phyloP scores from a whole-genome alignment of 192 early-diverging fungal genomes.

The Mycoemilia scoparia region DNA sequence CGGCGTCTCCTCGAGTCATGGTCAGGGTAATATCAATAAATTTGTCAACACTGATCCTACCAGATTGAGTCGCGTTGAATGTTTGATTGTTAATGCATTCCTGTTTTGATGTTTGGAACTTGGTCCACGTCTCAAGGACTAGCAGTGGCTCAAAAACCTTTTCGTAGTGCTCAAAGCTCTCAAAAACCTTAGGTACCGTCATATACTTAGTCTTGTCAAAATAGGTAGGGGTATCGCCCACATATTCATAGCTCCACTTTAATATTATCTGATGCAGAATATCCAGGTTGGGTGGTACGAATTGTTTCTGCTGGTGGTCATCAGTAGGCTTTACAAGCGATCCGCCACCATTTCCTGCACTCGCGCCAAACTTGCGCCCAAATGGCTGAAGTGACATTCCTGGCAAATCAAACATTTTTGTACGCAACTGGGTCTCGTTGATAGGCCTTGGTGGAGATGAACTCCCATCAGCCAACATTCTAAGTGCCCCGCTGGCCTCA shows the following conservation, averaged over 20 bases:
- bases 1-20: constrained; percentile 18
- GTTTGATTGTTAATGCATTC: constrained; percentile 18
- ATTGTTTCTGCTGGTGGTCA: constrained; percentile 22
- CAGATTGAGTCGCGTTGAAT: constrained; percentile 21
- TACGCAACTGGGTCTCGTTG: constrained; percentile 1
- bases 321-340: constrained; percentile 1
- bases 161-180: constrained; percentile 36
- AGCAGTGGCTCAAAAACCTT: constrained; percentile 62
- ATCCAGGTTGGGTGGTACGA: constrained; percentile 33
- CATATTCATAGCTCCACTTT: constrained; percentile 34
- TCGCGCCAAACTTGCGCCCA: constrained; percentile 5
- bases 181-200: constrained; percentile 41
- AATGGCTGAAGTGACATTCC: background rate
- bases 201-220: constrained; percentile 6
- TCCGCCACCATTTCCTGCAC: constrained; percentile 6
- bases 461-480: too few species aligned
- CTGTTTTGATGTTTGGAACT: constrained; percentile 53
- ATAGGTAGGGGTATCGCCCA: constrained; percentile 37
- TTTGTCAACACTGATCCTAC: constrained; percentile 45
- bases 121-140: constrained; percentile 70
- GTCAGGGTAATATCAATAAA: constrained; percentile 54
- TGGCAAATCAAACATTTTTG: constrained; percentile 8
- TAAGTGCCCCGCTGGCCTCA: too few species aligned
- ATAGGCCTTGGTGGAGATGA: background rate
- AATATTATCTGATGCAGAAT: constrained; percentile 38